Percentiles rank a stretch among this genome's conserved stretches.
These are phyloP conservation scores for Aspergillus affinis DNA, from an alignment of 495 filamentous ascomycete species.

Conservation along the genomic window DNA sequence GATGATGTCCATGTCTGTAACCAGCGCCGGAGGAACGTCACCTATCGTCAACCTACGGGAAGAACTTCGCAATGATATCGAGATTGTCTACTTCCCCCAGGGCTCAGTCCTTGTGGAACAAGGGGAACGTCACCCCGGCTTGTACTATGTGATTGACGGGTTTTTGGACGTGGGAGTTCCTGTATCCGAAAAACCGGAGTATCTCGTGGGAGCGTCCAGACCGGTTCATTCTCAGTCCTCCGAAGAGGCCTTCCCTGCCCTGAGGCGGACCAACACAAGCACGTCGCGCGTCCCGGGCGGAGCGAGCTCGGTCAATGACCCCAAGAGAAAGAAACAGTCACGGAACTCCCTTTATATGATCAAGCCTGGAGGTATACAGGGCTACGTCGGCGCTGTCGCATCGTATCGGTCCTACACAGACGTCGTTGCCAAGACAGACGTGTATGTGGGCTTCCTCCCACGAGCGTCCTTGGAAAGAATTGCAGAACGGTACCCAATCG, in stretches of 20 bases:
- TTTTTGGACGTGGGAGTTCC: constrained; percentile 91
- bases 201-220: constrained; percentile 38
- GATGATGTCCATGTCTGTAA: constrained; percentile 64
- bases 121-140: constrained; percentile 88
- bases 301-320: constrained; percentile 34
- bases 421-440: constrained; percentile 95
- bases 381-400: constrained; percentile 89
- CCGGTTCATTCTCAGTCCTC: constrained; percentile 26
- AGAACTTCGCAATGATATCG: constrained; percentile 87
- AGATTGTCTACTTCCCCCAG: constrained; percentile 96
- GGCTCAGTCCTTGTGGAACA: constrained; percentile 96
- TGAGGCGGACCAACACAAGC: constrained; percentile 49
- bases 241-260: constrained; percentile 48
- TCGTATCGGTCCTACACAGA: constrained; percentile 96
- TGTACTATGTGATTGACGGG: constrained; percentile 98
- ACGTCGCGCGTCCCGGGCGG: constrained; percentile 41
- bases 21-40: constrained; percentile 51
- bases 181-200: constrained; percentile 50
- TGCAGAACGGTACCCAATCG: constrained; percentile 87
- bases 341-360: constrained; percentile 84
- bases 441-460: constrained; percentile 95
- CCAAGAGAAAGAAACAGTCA: constrained; percentile 49
- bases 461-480: constrained; percentile 83
- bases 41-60: constrained; percentile 59
- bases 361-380: constrained; percentile 92